phyloP scores from a whole-genome alignment of 2,329 filamentous ascomycete genomes.

The Trichoderma pleuroti region DNA sequence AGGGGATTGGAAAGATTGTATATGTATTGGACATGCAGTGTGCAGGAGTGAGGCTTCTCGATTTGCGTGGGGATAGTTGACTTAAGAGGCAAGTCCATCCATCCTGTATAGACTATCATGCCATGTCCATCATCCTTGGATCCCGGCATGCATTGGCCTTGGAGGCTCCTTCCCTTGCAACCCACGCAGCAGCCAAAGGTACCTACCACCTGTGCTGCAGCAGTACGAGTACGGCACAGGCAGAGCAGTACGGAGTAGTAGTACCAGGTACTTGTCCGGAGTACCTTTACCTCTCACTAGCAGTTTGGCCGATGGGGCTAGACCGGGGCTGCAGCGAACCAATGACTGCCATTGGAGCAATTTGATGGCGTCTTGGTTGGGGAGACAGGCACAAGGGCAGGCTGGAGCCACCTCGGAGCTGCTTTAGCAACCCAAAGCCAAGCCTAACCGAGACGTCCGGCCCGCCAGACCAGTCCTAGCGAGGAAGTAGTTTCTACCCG shows the following conservation, averaged over 20 bases:
- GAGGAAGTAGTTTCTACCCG: constrained; percentile 13
- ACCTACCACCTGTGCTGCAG: background rate
- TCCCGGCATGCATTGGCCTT: constrained; percentile 11
- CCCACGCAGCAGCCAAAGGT: background rate
- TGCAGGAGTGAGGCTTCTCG: constrained; percentile 14
- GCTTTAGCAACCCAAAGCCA: constrained; percentile 11
- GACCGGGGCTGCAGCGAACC: background rate
- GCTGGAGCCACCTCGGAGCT: constrained; percentile 12
- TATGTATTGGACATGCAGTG: background rate
- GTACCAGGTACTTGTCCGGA: background rate
- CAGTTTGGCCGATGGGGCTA: background rate
- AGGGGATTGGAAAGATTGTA: background rate
- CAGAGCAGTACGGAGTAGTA: background rate
- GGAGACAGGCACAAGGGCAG: constrained; percentile 4
- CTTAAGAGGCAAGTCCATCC: constrained; percentile 18
- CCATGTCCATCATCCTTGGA: constrained; percentile 15
- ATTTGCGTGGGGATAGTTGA: constrained; percentile 13
- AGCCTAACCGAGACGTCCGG: constrained; percentile 14
- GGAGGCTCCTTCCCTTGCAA: constrained; percentile 11
- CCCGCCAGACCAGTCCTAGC: constrained; percentile 14
- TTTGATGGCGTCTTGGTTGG: constrained; percentile 2
- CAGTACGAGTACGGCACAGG: background rate
- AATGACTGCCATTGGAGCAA: background rate
- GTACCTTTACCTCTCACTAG: background rate
- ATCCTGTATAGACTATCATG: background rate